A percentile compares a stretch with the other conserved stretches of the same genome.
Evolutionary conservation across 73 alveolate genomes (phyloP).

Genomic region (Tetrahymena malaccensis): DNA sequence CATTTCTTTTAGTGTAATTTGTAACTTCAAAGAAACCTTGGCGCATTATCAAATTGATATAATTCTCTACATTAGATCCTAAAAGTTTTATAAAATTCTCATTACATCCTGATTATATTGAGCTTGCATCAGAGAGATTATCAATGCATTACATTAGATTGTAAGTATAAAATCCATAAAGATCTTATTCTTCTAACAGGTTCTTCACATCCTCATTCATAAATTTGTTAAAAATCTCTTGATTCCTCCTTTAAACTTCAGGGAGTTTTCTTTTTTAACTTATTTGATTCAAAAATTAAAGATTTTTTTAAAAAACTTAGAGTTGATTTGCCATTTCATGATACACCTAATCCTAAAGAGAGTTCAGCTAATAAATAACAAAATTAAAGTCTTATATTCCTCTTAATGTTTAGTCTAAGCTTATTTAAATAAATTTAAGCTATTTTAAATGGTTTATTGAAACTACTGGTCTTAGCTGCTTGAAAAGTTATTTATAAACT

Average conservation of each 20-base stretch:
- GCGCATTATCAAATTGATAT: neutral
- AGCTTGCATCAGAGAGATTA: neutral
- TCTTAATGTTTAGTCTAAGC: neutral
- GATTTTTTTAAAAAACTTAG: neutral
- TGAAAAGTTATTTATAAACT: neutral
- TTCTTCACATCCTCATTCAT: neutral
- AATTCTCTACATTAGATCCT: neutral
- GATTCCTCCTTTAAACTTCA: neutral
- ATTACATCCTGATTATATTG: neutral
- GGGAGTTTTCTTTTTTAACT: neutral
- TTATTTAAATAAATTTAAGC: neutral
- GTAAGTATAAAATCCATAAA: neutral
- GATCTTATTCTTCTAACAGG: neutral
- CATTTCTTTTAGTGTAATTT: neutral
- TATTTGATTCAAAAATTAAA: neutral
- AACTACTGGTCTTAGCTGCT: neutral
- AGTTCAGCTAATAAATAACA: neutral
- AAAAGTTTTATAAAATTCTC: neutral
- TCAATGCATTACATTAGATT: neutral
- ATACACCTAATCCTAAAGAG: neutral
- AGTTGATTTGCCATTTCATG: neutral
- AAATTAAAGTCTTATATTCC: neutral
- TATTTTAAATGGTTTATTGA: neutral
- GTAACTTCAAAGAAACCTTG: neutral
- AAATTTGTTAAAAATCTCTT: neutral